Base-by-base conservation (phyloP, 805 yeast species). In the Kodamaea restingae region DNA sequence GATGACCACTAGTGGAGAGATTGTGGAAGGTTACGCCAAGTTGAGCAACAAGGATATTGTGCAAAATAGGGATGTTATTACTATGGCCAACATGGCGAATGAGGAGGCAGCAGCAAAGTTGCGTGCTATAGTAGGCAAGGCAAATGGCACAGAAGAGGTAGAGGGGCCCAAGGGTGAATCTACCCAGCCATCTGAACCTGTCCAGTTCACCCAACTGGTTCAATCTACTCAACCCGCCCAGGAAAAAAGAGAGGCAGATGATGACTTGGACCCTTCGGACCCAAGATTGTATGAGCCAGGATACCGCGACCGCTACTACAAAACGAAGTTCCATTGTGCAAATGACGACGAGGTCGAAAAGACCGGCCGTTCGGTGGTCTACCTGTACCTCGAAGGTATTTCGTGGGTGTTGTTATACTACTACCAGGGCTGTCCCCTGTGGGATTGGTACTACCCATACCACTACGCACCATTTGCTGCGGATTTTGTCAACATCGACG, bases 401-500 rank as follows among this genome's bases (percentile, higher is more conserved):
- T 80, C 96, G n/a, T 93, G 99, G 99, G 95, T 83, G 1, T 69
- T 93, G 47, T 63, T 87, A 39, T 93, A 93, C 60, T 93, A 93
- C 63, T 91, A 87, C 60, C 98, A 93, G 61, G 98, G 97, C 2
- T 91, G 98, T 64, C 95, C 96, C 0, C 91, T 98, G 0, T 93
- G 99, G 99, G 81, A 81, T 40, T 93, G 98, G 98, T 93, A 79
- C 60, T 93, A 83, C 53, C 98, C 98, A 0, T 91, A 82, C 58
- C 98, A 93, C 56, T 95, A 93, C 65, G 98, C 98, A 0, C 99
- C 99, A 15, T 90, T 93, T 71, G 98, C 97, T 0, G 75, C 82
- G 4, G 99, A 93, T 59, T 85, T 93, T 52, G 68, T 60, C 2
- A 76, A 79, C 34, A 54, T 84, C 30, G 56, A 59, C 8, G 75